These are phyloP conservation scores for Xanthoparmelia taractica DNA, from an alignment of 495 filamentous ascomycete genomes.

Conservation along the genomic window DNA sequence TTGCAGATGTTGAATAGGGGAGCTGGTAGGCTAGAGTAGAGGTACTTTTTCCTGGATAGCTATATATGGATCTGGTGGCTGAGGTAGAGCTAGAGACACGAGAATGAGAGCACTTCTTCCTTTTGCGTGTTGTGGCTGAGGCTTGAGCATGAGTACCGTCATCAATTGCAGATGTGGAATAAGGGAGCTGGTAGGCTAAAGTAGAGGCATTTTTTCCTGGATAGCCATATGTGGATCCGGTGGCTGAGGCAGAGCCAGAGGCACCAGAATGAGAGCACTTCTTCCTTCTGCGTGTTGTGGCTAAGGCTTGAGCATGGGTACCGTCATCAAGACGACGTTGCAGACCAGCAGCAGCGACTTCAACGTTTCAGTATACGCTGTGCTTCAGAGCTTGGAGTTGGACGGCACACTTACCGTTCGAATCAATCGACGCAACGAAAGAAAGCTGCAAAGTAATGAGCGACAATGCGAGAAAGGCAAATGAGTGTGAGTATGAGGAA, in stretches of 20 bases:
- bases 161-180: conserved; percentile 5
- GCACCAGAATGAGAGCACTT: background rate
- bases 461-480: conserved; percentile 14
- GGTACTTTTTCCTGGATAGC: no score
- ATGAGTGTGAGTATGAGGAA: conserved; percentile 20
- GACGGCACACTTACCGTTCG: background rate
- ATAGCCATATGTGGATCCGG: background rate
- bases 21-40: no score
- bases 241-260: background rate
- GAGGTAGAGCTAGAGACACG: no score
- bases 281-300: conserved; percentile 1
- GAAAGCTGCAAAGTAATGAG: conserved; percentile 4
- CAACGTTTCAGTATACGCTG: background rate
- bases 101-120: no score
- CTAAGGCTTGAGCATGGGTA: conserved; percentile 6
- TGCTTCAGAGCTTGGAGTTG: background rate
- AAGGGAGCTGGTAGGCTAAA: background rate
- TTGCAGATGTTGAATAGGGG: no score
- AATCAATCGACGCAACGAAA: conserved; percentile 13
- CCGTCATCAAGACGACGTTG: conserved; percentile 18
- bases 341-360: conserved; percentile 8
- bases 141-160: no score
- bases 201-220: conserved; percentile 3
- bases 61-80: no score
- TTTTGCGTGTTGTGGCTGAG: no score